Evolutionary conservation across 306 rosid genomes (phyloP).

Genomic region (Dicorynia guianensis): DNA sequence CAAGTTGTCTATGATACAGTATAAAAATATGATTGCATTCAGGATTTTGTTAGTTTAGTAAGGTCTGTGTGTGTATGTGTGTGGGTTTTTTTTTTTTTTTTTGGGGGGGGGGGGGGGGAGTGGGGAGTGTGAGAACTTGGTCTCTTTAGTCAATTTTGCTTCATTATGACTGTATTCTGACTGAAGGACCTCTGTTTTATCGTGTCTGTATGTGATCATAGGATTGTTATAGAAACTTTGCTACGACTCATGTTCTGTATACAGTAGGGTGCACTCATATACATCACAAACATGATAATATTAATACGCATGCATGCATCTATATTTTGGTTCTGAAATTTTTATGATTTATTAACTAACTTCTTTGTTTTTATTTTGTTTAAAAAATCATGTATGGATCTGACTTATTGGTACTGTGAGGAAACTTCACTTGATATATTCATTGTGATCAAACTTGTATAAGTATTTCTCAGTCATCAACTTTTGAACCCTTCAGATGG

Average conservation of each 20-base stretch:
- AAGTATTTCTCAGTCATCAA: neutral
- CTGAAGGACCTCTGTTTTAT: neutral
- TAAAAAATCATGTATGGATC: neutral
- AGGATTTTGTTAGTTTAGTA: neutral
- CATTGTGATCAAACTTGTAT: neutral
- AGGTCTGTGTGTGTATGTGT: neutral
- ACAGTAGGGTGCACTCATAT: too few species aligned
- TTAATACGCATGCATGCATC: neutral
- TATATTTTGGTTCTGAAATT: neutral
- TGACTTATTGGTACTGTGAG: neutral
- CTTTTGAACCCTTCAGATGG: slow-evolving; percentile 6
- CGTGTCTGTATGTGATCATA: neutral
- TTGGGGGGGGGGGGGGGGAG: too few species aligned
- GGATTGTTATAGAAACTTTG: too few species aligned
- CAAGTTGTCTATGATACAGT: neutral
- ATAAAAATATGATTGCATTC: too few species aligned
- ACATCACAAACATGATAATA: too few species aligned
- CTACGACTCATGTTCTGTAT: too few species aligned
- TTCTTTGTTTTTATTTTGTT: neutral
- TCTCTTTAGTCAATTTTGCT: neutral
- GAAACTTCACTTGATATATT: neutral
- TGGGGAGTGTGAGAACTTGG: neutral
- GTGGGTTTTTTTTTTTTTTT: neutral
- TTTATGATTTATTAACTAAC: too few species aligned
- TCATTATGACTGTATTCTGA: neutral